Evolutionary conservation across 345 rosid species (phyloP).

Genomic region (Erysimum cheiranthoides): DNA sequence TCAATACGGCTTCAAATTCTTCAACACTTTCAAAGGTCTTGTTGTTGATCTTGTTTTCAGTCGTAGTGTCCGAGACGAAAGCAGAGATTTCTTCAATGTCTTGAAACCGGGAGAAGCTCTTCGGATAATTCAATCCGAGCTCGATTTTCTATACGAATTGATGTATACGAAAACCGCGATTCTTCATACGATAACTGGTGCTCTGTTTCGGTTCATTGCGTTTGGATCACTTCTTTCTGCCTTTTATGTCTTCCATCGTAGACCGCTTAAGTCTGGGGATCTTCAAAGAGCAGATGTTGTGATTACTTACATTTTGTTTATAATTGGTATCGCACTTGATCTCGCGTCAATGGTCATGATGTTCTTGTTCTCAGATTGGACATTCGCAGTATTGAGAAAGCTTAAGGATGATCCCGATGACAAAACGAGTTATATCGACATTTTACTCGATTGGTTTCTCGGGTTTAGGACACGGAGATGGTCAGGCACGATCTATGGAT

Average conservation of each 20-base stretch:
- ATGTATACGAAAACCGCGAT: constrained; percentile 60
- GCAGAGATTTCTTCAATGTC: constrained; percentile 50
- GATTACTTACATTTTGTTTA: constrained; percentile 58
- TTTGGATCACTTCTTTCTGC: constrained; percentile 43
- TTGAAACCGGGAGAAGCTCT: constrained; percentile 50
- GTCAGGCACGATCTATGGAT: constrained; percentile 52
- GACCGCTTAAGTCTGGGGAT: constrained; percentile 24
- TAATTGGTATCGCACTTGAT: constrained; percentile 61
- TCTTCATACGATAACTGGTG: constrained; percentile 47
- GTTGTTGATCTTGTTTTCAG: constrained; percentile 64
- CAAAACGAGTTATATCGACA: neutral
- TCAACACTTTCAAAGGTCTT: constrained; percentile 58
- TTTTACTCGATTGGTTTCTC: constrained; percentile 36
- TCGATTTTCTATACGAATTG: constrained; percentile 64
- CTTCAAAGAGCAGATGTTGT: constrained; percentile 50
- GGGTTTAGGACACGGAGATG: constrained; percentile 53
- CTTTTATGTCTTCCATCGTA: constrained; percentile 48
- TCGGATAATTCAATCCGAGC: constrained; percentile 61
- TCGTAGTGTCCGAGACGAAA: constrained; percentile 53
- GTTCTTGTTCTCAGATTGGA: constrained; percentile 69
- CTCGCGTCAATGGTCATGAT: constrained; percentile 48
- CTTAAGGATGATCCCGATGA: constrained; percentile 23
- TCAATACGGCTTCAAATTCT: constrained; percentile 49
- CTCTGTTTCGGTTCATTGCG: constrained; percentile 43
- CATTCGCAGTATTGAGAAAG: constrained; percentile 32